Conservation (phyloP, 2,329 filamentous ascomycete species). For the Claviceps capensis region DNA sequence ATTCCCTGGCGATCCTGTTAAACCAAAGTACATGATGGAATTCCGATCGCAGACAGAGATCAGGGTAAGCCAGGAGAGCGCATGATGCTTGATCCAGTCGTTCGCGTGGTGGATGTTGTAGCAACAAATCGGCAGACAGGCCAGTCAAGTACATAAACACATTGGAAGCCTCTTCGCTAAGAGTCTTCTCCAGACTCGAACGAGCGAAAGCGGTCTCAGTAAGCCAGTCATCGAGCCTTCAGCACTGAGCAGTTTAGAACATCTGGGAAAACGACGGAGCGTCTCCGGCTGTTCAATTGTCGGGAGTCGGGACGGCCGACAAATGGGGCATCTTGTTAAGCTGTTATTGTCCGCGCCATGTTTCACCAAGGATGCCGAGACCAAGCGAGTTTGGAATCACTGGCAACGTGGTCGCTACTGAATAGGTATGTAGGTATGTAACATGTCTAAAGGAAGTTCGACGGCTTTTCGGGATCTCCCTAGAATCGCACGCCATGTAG, state of each 20-base stretch:
- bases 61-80: too few relatives aligned
- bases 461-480: not conserved
- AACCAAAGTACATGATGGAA: too few relatives aligned
- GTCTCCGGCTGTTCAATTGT: not conserved
- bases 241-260: not conserved
- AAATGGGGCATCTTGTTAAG: not conserved
- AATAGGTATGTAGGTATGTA: not conserved
- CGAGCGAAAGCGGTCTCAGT: too few relatives aligned
- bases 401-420: constrained; percentile 2
- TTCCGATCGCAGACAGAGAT: too few relatives aligned
- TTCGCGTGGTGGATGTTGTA: too few relatives aligned
- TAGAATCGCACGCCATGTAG: not conserved
- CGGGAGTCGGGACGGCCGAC: not conserved
- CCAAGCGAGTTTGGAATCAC: not conserved
- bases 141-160: too few relatives aligned
- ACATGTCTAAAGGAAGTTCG: not conserved
- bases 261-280: not conserved
- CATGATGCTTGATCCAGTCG: too few relatives aligned
- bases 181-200: too few relatives aligned
- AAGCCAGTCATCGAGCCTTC: not conserved
- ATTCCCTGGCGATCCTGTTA: too few relatives aligned
- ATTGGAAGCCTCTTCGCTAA: too few relatives aligned
- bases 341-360: not conserved
- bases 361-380: constrained; percentile 3
- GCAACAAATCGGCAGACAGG: too few relatives aligned